Percentiles rank a stretch among this genome's conserved stretches.
Conservation (phyloP, 495 filamentous ascomycete genomes). For the Xylaria acuta region DNA sequence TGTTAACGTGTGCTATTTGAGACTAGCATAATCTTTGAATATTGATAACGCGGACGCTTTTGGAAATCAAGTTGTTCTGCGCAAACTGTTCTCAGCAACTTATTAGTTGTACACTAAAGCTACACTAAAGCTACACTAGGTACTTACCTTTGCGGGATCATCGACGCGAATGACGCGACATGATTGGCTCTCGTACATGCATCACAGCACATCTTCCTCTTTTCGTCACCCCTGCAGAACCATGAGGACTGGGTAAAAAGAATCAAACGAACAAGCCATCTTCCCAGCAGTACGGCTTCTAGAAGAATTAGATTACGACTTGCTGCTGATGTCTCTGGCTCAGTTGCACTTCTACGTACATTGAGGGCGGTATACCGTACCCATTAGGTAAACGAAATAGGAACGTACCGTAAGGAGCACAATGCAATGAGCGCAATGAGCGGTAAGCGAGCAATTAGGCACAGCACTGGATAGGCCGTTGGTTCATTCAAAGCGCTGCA, state of each 20-base stretch:
- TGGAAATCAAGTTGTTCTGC: background rate
- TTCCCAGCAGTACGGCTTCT: background rate
- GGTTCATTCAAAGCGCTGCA: background rate
- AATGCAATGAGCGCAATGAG: slow-evolving; percentile 1
- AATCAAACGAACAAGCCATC: background rate
- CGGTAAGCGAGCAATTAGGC: background rate
- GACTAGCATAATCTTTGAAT: background rate
- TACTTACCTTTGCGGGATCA: background rate
- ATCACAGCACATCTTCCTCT: slow-evolving; percentile 15
- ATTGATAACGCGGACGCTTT: background rate
- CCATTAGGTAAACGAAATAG: background rate
- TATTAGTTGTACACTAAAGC: background rate
- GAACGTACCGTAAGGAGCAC: background rate
- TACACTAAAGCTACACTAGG: background rate
- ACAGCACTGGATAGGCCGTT: background rate
- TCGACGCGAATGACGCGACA: background rate
- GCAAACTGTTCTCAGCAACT: background rate
- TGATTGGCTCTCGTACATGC: background rate
- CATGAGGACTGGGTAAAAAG: background rate
- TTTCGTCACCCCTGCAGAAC: slow-evolving; percentile 7
- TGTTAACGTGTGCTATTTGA: background rate
- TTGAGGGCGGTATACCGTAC: background rate
- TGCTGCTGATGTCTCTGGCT: background rate
- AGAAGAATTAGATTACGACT: background rate
- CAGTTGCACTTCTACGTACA: background rate